Evolutionary conservation across 192 early-diverging fungal species (phyloP), one percentile per base, ranked within the genome.

Genomic region (Rhizophagus clarus): DNA sequence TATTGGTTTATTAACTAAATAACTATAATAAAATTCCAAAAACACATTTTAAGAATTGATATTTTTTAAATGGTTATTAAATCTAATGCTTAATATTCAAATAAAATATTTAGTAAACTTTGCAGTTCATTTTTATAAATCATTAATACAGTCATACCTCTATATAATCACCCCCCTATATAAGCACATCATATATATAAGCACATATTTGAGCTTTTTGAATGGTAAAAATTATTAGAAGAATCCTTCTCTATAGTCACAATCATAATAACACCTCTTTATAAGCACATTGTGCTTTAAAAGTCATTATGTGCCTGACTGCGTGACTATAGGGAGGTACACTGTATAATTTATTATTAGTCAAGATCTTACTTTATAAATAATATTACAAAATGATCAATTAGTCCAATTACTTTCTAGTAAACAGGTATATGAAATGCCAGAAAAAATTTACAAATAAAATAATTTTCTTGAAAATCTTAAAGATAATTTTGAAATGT

Each of bases 1-100:
- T 20, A 49, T 24, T 72, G 42, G 26, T 72, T 72, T 72, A 26
- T 72, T 72, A n/a, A 72, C 28, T 72, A 49, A 42, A 72, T 49
- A 67, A 67, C 49, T 14, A 14, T 32, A 8, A 32, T 70, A 28
- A 29, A 67, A 67, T 31, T 4, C 64, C 68, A 42, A 28, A 26
- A 22, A 32, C 64, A 8, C 34, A 67, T 32, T 31, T 67, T 14
- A 67, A 61, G 22, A 14, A 67, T 14, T 67, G 64, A 12, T 4
- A 37, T 17, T 31, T 67, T 32, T 67, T 67, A 32, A 32, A 0
- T 67, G 29, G 64, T 5, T 67, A 2, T 20, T 32, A 2, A 1
- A 17, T 9, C 29, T 2, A 67, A 29, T 20, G 17, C 15, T 32
- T 15, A 67, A 67, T 15, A 32, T 67, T 67, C 29, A 67, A 67